Evolutionary conservation across 495 filamentous ascomycete genomes (phyloP).

Genomic region (Neurospora africana): DNA sequence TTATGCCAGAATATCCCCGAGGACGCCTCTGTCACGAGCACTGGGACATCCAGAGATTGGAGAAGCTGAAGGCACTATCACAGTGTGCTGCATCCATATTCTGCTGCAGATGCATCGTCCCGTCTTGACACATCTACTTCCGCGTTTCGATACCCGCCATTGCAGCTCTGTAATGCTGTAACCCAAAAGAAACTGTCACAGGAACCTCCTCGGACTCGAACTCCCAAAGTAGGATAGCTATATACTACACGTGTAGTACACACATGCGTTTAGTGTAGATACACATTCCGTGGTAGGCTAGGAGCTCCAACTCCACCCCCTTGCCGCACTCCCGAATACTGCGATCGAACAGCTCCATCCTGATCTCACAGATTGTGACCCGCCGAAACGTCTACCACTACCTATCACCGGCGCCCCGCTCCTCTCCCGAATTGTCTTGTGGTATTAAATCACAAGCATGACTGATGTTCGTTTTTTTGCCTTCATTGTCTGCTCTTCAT

Average conservation of each 20-base stretch:
- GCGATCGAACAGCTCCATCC: slow-evolving; percentile 8
- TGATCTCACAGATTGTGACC: slow-evolving; percentile 8
- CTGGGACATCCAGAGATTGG: background rate
- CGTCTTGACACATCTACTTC: background rate
- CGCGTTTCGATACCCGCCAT: background rate
- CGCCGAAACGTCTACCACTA: background rate
- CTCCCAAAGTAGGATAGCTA: background rate
- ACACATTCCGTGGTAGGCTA: background rate
- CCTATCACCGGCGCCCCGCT: background rate
- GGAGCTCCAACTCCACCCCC: slow-evolving; percentile 1
- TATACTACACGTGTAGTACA: background rate
- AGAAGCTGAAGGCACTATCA: background rate
- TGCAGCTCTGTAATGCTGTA: background rate
- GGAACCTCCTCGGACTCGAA: background rate
- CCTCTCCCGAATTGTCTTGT: background rate
- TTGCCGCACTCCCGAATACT: background rate
- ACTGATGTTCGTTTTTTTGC: background rate
- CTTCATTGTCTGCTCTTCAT: background rate
- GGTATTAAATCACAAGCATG: slow-evolving; percentile 1
- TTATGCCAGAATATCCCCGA: background rate
- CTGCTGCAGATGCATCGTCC: background rate
- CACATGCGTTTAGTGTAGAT: background rate
- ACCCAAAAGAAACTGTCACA: background rate
- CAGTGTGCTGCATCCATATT: background rate
- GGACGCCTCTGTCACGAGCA: background rate